A percentile compares a stretch with the other conserved stretches of the same genome.
Conservation (phyloP, 1,284 basidiomycete genomes). For the Lentinus polychrous region DNA sequence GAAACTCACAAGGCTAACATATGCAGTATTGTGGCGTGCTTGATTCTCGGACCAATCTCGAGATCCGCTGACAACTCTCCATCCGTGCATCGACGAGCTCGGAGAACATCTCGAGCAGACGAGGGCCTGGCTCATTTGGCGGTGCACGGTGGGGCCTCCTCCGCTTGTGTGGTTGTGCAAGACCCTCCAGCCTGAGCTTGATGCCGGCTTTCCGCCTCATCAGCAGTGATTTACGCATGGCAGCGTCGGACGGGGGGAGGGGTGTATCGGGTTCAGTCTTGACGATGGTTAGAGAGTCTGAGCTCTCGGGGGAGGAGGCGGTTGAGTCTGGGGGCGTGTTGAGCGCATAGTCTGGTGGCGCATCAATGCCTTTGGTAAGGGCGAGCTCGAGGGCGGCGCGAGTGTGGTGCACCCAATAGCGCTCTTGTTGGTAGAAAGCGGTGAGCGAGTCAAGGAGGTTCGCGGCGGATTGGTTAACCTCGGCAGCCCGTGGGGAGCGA, state of each 20-base stretch:
- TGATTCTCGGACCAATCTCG: conserved; percentile 47
- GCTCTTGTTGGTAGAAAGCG: conserved; percentile 60
- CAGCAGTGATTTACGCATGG: conserved; percentile 30
- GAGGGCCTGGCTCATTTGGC: conserved; percentile 38
- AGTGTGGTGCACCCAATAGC: conserved; percentile 55
- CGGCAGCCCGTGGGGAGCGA: conserved; percentile 31
- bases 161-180: conserved; percentile 26
- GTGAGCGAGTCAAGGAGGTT: conserved; percentile 56
- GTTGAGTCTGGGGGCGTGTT: conserved; percentile 19
- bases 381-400: conserved; percentile 28
- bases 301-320: conserved; percentile 18
- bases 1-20: not conserved
- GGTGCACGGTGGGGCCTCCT: conserved; percentile 25
- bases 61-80: conserved; percentile 64
- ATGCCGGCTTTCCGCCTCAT: conserved; percentile 41
- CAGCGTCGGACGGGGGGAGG: conserved; percentile 14
- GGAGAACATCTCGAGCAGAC: conserved; percentile 61
- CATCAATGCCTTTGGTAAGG: conserved; percentile 26
- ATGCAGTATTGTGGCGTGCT: conserved; percentile 1
- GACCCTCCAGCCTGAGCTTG: conserved; percentile 39
- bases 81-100: conserved; percentile 65
- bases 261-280: conserved; percentile 23
- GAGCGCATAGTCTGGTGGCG: conserved; percentile 20
- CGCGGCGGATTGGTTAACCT: conserved; percentile 35
- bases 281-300: conserved; percentile 11